These are phyloP conservation scores for Fusarium zealandicum DNA, from an alignment of 2,329 filamentous ascomycete species.

Conservation along the genomic window DNA sequence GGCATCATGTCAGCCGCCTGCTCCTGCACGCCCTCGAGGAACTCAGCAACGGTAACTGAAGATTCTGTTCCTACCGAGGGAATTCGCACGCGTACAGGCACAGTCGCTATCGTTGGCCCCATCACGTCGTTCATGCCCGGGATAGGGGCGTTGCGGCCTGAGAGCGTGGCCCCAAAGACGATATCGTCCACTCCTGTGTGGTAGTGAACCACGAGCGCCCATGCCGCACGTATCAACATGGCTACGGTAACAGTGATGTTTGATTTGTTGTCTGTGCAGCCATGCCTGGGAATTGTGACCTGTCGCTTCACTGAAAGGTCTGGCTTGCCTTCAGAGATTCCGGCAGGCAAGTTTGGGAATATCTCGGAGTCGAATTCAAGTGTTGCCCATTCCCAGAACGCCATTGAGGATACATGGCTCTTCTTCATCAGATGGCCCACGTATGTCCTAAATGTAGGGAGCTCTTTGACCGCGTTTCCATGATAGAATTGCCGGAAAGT, in stretches of 20 bases:
- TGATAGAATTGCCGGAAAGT: conserved; percentile 5
- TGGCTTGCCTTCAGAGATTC: conserved; percentile 3
- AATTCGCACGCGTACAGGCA: not conserved
- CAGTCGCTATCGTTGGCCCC: not conserved
- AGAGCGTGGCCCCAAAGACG: too few relatives aligned
- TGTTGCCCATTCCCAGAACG: conserved; percentile 15
- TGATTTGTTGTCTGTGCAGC: not conserved
- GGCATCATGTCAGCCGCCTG: conserved; percentile 19
- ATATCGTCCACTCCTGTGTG: too few relatives aligned
- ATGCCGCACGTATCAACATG: conserved; percentile 6
- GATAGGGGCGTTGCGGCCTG: too few relatives aligned
- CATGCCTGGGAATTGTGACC: not conserved
- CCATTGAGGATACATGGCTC: conserved; percentile 6
- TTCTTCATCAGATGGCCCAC: not conserved
- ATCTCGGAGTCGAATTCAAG: conserved; percentile 8
- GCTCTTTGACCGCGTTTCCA: not conserved
- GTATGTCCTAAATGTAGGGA: not conserved
- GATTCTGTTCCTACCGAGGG: not conserved
- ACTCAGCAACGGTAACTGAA: conserved; percentile 3
- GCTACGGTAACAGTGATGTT: not conserved
- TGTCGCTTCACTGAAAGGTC: not conserved
- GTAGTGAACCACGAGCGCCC: not conserved
- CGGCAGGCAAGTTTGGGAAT: conserved; percentile 4
- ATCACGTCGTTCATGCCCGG: too few relatives aligned
- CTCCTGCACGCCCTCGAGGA: conserved; percentile 10